These are phyloP conservation scores for Chrysosporium keratinophilum DNA, from an alignment of 2,329 filamentous ascomycete genomes.

Conservation along the genomic window DNA sequence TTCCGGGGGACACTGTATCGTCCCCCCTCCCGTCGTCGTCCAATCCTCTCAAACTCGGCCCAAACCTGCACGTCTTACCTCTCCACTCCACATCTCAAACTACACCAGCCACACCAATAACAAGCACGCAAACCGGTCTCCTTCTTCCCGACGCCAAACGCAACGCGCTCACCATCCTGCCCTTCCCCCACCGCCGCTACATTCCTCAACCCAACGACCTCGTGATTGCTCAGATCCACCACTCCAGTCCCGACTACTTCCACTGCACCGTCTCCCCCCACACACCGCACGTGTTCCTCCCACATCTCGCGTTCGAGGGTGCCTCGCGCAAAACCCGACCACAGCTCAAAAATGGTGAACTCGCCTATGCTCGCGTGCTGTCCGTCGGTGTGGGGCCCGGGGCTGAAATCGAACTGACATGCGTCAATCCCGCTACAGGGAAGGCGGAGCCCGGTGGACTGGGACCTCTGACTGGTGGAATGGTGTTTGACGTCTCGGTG, in stretches of 20 bases:
- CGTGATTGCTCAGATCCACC: constrained; percentile 75
- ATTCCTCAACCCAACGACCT: constrained; percentile 69
- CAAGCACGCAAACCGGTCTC: constrained; percentile 29
- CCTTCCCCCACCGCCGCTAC: constrained; percentile 51
- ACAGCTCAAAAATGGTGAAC: constrained; percentile 58
- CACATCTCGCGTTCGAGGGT: constrained; percentile 83
- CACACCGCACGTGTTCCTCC: constrained; percentile 57
- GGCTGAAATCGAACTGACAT: constrained; percentile 84
- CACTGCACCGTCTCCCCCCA: constrained; percentile 63
- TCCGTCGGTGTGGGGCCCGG: constrained; percentile 68
- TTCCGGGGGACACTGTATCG: constrained; percentile 65
- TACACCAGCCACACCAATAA: constrained; percentile 52
- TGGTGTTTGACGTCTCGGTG: constrained; percentile 70
- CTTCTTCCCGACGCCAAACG: constrained; percentile 32
- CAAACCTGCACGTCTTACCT: constrained; percentile 71
- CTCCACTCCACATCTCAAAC: constrained; percentile 54
- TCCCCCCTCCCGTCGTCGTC: constrained; percentile 47
- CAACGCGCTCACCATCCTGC: constrained; percentile 28
- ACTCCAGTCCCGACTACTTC: constrained; percentile 65
- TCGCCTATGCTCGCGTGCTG: constrained; percentile 80
- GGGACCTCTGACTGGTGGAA: constrained; percentile 72
- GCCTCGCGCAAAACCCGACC: constrained; percentile 88
- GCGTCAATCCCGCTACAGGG: constrained; percentile 73
- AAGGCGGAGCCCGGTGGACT: constrained; percentile 80
- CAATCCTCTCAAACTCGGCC: constrained; percentile 63